These are phyloP conservation scores for Arabidopsis lyrata DNA, from an alignment of 441 rosid genomes.

Conservation along the genomic window DNA sequence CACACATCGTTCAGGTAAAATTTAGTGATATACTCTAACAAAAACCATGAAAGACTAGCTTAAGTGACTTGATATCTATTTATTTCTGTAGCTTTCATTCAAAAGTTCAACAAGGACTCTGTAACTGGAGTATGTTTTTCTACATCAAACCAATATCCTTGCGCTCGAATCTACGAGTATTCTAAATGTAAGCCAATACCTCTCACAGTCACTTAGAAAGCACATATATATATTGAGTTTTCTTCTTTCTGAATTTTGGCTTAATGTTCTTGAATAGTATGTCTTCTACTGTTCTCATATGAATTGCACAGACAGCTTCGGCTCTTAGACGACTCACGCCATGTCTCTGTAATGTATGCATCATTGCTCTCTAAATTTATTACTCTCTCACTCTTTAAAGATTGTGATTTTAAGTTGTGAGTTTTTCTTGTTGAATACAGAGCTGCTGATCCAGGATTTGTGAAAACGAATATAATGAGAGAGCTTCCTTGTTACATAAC, in stretches of 20 bases:
- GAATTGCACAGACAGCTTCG: constrained; percentile 70
- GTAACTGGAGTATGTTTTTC: constrained; percentile 60
- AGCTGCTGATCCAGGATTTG: constrained; percentile 85
- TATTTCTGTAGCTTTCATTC: constrained; percentile 49
- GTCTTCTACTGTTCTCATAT: constrained; percentile 76
- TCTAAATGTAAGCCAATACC: constrained; percentile 69
- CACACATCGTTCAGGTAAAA: constrained; percentile 73
- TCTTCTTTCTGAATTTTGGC: constrained; percentile 26
- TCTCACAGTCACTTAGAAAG: not conserved
- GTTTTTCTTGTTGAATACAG: constrained; percentile 46
- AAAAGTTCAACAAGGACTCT: constrained; percentile 60
- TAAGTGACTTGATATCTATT: constrained; percentile 6
- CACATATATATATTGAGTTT: not conserved
- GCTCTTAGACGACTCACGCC: constrained; percentile 52
- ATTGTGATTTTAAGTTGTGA: constrained; percentile 22
- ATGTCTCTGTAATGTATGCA: constrained; percentile 72
- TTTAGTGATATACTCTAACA: constrained; percentile 2
- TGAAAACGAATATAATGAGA: constrained; percentile 78
- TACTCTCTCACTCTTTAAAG: not conserved
- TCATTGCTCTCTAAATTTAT: not conserved
- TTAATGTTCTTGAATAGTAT: constrained; percentile 56
- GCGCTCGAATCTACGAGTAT: constrained; percentile 62
- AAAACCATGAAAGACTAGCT: not conserved
- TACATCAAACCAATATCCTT: constrained; percentile 62
- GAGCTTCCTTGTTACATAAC: constrained; percentile 69